Conservation (phyloP, 2,329 filamentous ascomycete species). For the Fusarium temperatum region DNA sequence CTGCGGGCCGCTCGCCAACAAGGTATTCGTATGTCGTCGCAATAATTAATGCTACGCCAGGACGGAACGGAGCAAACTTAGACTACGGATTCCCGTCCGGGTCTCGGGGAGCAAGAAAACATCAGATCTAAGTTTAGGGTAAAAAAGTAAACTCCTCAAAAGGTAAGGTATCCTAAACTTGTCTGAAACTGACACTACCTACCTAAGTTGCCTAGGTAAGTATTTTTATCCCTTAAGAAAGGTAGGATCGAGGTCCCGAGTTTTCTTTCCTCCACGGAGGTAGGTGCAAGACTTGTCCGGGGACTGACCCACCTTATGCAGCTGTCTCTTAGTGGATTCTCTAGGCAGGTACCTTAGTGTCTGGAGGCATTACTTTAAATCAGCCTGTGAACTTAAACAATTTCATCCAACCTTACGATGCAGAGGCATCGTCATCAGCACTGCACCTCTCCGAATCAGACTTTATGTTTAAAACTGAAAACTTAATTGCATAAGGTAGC, state of each 20-base stretch:
- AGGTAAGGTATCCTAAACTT: too few species aligned
- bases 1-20: neutral
- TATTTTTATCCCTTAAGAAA: too few species aligned
- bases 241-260: too few species aligned
- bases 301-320: neutral
- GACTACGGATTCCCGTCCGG: neutral
- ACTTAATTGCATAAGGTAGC: too few species aligned
- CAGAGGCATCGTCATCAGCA: neutral
- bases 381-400: neutral
- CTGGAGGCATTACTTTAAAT: neutral
- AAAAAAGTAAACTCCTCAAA: too few species aligned
- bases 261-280: too few species aligned
- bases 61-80: neutral
- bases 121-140: too few species aligned
- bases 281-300: neutral
- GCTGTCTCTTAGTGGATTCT: neutral
- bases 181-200: too few species aligned
- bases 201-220: too few species aligned
- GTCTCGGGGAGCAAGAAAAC: too few species aligned
- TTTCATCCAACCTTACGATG: neutral
- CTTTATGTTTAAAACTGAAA: too few species aligned
- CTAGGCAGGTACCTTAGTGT: neutral
- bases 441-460: neutral
- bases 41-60: slow-evolving; percentile 6
- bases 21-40: neutral